A percentile compares a stretch with the other conserved stretches of the same genome.
These are phyloP conservation scores for Dimargaris cristalligena DNA, from an alignment of 192 early-diverging fungal species.

Conservation along the genomic window DNA sequence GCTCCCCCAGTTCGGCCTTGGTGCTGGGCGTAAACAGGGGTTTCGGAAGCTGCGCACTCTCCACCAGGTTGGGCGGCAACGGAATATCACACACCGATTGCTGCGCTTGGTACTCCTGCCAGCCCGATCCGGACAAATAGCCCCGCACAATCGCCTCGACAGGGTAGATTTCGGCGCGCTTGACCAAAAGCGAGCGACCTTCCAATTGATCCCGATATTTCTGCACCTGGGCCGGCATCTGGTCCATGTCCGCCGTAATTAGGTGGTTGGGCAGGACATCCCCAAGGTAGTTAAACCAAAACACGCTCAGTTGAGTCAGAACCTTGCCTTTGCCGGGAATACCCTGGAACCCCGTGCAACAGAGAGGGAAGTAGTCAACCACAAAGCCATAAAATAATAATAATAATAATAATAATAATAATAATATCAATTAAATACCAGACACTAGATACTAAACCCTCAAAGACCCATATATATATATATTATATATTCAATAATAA, in stretches of 20 bases:
- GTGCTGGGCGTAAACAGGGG: slow-evolving; percentile 95
- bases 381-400: no score
- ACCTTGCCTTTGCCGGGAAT: slow-evolving; percentile 96
- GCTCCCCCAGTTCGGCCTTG: slow-evolving; percentile 96
- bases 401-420: no score
- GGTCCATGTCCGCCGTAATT: slow-evolving; percentile 80
- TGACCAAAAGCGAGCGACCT: slow-evolving; percentile 82
- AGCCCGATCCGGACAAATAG: slow-evolving; percentile 92
- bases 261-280: slow-evolving; percentile 91
- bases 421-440: no score
- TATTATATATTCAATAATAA: no score
- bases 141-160: slow-evolving; percentile 98
- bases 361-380: no score
- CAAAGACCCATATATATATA: no score
- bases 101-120: slow-evolving; percentile 84
- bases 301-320: slow-evolving; percentile 82
- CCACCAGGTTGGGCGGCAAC: slow-evolving; percentile 59
- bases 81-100: slow-evolving; percentile 87
- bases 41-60: slow-evolving; percentile 66
- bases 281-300: slow-evolving; percentile 87
- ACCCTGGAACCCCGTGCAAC: no score
- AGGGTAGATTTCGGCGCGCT: slow-evolving; percentile 77
- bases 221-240: slow-evolving; percentile 77
- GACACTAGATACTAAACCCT: no score
- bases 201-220: slow-evolving; percentile 79